These are phyloP conservation scores for Viola pubescens DNA, from an alignment of 441 rosid genomes.

Conservation along the genomic window DNA sequence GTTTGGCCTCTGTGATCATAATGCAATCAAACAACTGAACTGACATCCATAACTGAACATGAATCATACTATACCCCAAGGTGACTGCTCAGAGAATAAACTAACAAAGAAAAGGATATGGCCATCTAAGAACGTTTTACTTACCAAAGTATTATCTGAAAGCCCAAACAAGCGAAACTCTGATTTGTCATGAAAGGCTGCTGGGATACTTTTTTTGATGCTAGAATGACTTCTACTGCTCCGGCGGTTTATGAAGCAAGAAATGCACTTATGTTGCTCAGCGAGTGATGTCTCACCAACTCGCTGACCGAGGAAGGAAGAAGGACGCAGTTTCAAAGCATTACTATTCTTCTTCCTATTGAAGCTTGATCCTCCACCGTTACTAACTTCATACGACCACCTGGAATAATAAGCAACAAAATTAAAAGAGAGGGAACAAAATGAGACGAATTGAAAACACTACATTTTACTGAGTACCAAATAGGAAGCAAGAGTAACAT, in stretches of 20 bases:
- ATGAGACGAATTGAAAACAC: too few species aligned
- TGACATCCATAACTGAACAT: background rate
- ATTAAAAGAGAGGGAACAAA: too few species aligned
- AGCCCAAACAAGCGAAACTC: slow-evolving; percentile 38
- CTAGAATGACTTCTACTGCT: slow-evolving; percentile 25
- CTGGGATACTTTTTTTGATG: slow-evolving; percentile 27
- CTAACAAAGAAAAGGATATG: background rate
- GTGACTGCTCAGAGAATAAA: background rate
- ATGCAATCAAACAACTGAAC: background rate
- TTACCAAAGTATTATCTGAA: slow-evolving; percentile 32
- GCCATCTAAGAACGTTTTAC: slow-evolving; percentile 18
- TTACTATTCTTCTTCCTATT: slow-evolving; percentile 27
- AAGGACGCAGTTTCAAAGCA: slow-evolving; percentile 29
- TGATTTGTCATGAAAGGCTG: slow-evolving; percentile 57
- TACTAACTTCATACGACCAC: slow-evolving; percentile 31
- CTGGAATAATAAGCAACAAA: slow-evolving; percentile 28
- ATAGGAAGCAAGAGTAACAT: too few species aligned
- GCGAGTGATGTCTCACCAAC: slow-evolving; percentile 24
- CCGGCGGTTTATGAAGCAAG: slow-evolving; percentile 39
- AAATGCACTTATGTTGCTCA: slow-evolving; percentile 30
- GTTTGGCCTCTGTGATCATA: background rate
- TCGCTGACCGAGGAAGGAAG: slow-evolving; percentile 26
- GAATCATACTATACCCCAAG: background rate
- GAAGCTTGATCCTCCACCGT: slow-evolving; percentile 21
- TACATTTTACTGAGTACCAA: too few species aligned